Conservation (phyloP, 2,329 filamentous ascomycete genomes). For the Cladosporium sphaerospermum region DNA sequence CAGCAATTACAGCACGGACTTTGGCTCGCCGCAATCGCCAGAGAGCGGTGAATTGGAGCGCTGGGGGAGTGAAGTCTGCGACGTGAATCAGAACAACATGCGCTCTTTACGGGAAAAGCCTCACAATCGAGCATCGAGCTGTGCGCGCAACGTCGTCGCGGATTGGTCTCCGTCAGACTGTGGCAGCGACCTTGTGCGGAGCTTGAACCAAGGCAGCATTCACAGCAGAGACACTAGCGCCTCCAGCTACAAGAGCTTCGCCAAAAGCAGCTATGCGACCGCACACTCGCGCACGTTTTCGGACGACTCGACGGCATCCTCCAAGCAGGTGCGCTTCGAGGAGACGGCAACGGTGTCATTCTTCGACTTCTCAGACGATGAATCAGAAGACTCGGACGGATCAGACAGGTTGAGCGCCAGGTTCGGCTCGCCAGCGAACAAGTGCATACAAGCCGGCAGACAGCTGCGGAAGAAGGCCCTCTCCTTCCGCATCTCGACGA, state of each 20-base stretch:
- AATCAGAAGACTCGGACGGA: not conserved
- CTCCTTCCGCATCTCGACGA: slow-evolving; percentile 4
- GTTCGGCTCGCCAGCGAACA: not conserved
- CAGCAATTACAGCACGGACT: slow-evolving; percentile 1
- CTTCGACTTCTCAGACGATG: slow-evolving; percentile 5
- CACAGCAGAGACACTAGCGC: slow-evolving; percentile 8
- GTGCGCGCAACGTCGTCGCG: not conserved
- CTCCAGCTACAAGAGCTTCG: not conserved
- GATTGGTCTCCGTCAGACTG: not conserved
- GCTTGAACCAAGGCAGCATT: not conserved
- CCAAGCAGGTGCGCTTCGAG: slow-evolving; percentile 5
- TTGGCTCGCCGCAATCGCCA: not conserved
- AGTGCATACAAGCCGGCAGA: not conserved
- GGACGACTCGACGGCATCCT: not conserved
- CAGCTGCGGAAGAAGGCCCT: slow-evolving; percentile 1
- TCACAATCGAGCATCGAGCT: not conserved
- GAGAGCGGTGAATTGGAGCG: not conserved
- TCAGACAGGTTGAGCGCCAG: not conserved
- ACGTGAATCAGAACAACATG: not conserved
- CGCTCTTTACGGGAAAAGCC: slow-evolving; percentile 2
- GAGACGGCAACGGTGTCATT: not conserved
- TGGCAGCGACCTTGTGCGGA: not conserved
- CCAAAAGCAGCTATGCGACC: not conserved
- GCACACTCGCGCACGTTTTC: not conserved
- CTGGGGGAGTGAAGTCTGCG: not conserved